These are phyloP conservation scores for Penicillium nordicum DNA, from an alignment of 2,329 filamentous ascomycete genomes.

Conservation along the genomic window DNA sequence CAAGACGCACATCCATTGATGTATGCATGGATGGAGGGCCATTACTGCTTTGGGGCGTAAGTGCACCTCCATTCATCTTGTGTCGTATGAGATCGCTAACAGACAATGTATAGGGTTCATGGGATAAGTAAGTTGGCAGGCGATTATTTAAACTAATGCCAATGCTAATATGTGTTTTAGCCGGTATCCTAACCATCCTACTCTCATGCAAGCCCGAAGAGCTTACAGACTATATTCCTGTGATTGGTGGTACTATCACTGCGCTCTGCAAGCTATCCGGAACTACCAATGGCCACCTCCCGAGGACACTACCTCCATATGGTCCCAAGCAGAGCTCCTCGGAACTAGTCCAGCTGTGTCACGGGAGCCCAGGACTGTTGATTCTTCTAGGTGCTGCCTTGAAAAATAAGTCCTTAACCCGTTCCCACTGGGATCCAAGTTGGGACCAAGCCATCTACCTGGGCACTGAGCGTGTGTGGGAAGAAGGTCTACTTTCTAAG, in stretches of 20 bases:
- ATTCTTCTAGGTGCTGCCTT: slow-evolving; percentile 35
- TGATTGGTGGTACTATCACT: slow-evolving; percentile 38
- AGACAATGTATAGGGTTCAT: slow-evolving; percentile 24
- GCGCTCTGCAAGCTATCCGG: slow-evolving; percentile 37
- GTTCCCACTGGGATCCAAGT: slow-evolving; percentile 34
- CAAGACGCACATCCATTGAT: slow-evolving; percentile 37
- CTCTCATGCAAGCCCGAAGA: slow-evolving; percentile 36
- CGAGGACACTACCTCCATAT: slow-evolving; percentile 34
- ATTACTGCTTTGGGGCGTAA: slow-evolving; percentile 40
- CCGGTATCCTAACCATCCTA: slow-evolving; percentile 38
- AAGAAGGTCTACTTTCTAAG: slow-evolving; percentile 42
- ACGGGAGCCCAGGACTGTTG: slow-evolving; percentile 40
- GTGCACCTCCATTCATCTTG: slow-evolving; percentile 10
- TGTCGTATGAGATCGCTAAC: background rate
- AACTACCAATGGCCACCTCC: slow-evolving; percentile 37
- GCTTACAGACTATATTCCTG: slow-evolving; percentile 28
- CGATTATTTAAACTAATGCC: background rate
- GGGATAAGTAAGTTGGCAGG: slow-evolving; percentile 25
- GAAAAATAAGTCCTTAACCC: slow-evolving; percentile 26
- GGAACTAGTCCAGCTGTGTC: slow-evolving; percentile 42
- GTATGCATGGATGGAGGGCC: slow-evolving; percentile 39
- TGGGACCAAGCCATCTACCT: slow-evolving; percentile 38
- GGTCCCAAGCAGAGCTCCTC: slow-evolving; percentile 24
- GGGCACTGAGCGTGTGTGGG: slow-evolving; percentile 38
- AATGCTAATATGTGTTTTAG: slow-evolving; percentile 13